Evolutionary conservation across 176 grass and related monocot genomes (phyloP), one percentile per base, ranked within the genome.

Genomic region (Zoysia pacifica): DNA sequence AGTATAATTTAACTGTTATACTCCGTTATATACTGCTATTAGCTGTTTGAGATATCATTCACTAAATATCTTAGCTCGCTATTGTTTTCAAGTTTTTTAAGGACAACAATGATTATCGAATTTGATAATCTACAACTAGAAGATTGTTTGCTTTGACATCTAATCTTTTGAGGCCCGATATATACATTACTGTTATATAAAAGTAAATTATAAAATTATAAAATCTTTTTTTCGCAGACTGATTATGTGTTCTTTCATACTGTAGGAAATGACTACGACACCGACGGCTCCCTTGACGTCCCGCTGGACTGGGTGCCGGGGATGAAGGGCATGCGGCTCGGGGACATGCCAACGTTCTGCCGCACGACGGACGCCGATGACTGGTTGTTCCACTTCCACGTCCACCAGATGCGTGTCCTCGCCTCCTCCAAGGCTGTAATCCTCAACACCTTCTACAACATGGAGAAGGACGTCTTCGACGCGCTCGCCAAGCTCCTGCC

Each of bases 291-390:
- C 65, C 77, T 91, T 1, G 86, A 92, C 60, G 53, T 68, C 0
- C 62, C 71, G 2, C 18, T 94, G 36, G 70, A 84, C 5, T 89
- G 86, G 75, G 48, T 91, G 35, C 86, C 79, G 0, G 92, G 92
- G 11, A 86, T 89, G 79, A 53, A 52, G 20, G 39, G 39, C 36
- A 64, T 79, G 47, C 83, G 83, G 53, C 83, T 94, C 11, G 61
- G 46, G 62, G 86, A 94, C 75, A 65, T 91, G 64, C 75, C 75
- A 5, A 36, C 84, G 1, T 87, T 90, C 71, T 72, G 81, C 84
- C 84, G 9, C 47, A 76, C 78, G 0, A 54, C 83, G 0, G 77
- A 78, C 60, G 49, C 39, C 14, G 65, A 83, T 49, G 82, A 88
- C 12, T 86, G 49, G 69, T 53, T 39, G 50, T 8, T 79, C 1